Evolutionary conservation across 1,139 yeast species (phyloP).

Genomic region (Scheffersomyces titani): DNA sequence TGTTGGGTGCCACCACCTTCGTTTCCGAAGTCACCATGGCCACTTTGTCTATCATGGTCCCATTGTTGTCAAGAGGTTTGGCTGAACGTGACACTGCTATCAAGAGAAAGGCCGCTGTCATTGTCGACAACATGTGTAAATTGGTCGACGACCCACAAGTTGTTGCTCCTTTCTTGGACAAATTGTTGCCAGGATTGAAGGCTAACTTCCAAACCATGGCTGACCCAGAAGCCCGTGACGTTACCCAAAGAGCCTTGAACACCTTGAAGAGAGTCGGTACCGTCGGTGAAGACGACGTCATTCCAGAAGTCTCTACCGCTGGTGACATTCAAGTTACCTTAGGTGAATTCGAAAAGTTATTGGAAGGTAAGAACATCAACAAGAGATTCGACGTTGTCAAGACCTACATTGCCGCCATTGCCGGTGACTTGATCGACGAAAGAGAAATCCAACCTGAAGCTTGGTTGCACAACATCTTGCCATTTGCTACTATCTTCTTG

Average conservation of each 20-base stretch:
- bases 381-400: constrained; percentile 77
- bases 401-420: constrained; percentile 89
- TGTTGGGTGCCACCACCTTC: constrained; percentile 98
- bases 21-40: constrained; percentile 99
- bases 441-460: constrained; percentile 90
- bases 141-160: constrained; percentile 99
- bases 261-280: constrained; percentile 99
- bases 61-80: constrained; percentile 97
- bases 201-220: constrained; percentile 93
- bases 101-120: constrained; percentile 99
- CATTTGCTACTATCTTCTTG: constrained; percentile 93
- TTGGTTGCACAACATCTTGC: constrained; percentile 87
- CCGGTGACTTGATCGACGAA: constrained; percentile 98
- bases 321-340: constrained; percentile 92
- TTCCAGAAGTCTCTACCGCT: constrained; percentile 97
- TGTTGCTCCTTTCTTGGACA: constrained; percentile 97
- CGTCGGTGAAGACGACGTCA: constrained; percentile 81
- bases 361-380: constrained; percentile 68
- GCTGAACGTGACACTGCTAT: constrained; percentile 99
- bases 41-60: constrained; percentile 98
- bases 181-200: constrained; percentile 94
- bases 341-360: constrained; percentile 74
- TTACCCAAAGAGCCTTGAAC: constrained; percentile 93
- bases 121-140: constrained; percentile 99
- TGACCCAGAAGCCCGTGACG: constrained; percentile 99